Evolutionary conservation across 148 eudicot species (phyloP), one percentile per base, ranked within the genome.

Genomic region (Vaccinium darrowii): DNA sequence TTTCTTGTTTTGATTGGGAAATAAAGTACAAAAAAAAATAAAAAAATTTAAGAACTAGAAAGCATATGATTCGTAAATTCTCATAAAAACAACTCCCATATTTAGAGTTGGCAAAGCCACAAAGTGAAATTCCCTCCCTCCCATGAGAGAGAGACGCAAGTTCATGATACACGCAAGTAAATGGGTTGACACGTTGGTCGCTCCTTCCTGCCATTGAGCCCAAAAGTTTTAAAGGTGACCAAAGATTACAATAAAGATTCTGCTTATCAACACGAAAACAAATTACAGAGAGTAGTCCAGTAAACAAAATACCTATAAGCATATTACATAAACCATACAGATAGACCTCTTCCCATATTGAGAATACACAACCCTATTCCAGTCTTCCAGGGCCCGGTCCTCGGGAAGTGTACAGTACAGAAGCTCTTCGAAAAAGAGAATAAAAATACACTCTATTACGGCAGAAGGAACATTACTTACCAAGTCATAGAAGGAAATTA

Each of bases 381-480:
- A 10, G 13, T 53, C 2, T 53, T 8, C 56, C 56, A 53, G 56
- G 56, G 13, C 11, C 13, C 56, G 14, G 56, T 53, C 7, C 47
- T 43, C 47, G 5, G 7, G 47, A 43, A 53, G 0, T 53, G 14
- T 67, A 25, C 36, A 67, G 23, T 25, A 23, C 73, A 0, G 33
- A 67, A 10, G 25, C 67, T 25, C 73, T 67, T 4, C 13, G 73
- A 67, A 67, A 14, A 67, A 63, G 15, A 10, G 14, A 36, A 25
- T 23, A 67, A 23, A 63, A 23, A 67, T 27, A 23, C 25, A 63
- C 71, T n/a, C n/a, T 36, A 27, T 27, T 21, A 65, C 14, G 23
- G 72, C 72, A 65, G 33, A 52, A 49, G 80, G 16, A 49, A 5
- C 9, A 78, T 78, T 60, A 51, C 80, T 50, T n/a, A n/a, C 80